A percentile compares a stretch with the other conserved stretches of the same genome.
phyloP scores from a whole-genome alignment of 2,329 filamentous ascomycete species.

The Incumbomyces lentus region DNA sequence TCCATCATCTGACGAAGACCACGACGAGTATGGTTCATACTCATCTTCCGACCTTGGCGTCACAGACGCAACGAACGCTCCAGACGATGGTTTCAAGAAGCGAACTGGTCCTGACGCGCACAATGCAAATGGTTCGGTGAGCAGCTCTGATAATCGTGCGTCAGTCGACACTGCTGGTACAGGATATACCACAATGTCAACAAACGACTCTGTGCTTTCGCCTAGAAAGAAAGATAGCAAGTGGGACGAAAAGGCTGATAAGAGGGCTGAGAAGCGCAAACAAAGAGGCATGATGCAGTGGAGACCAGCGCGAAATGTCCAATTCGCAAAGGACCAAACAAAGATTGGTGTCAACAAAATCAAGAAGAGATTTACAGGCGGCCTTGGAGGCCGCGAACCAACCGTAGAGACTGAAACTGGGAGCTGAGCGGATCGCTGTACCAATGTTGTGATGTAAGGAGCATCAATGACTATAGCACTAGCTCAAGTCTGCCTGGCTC shows the following conservation, averaged over 20 bases:
- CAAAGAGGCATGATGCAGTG: slow-evolving; percentile 92
- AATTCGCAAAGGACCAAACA: slow-evolving; percentile 81
- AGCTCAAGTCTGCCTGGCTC: too few relatives aligned
- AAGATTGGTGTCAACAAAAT: slow-evolving; percentile 67
- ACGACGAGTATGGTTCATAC: slow-evolving; percentile 21
- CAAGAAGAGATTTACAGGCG: slow-evolving; percentile 61
- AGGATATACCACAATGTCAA: slow-evolving; percentile 17
- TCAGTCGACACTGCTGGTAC: slow-evolving; percentile 36
- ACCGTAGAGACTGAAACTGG: slow-evolving; percentile 68
- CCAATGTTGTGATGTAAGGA: too few relatives aligned
- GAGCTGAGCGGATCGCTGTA: not conserved
- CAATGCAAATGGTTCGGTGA: slow-evolving; percentile 21
- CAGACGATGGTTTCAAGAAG: slow-evolving; percentile 19
- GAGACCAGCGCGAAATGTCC: slow-evolving; percentile 74
- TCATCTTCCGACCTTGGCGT: slow-evolving; percentile 47
- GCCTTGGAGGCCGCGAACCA: slow-evolving; percentile 68
- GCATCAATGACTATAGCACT: too few relatives aligned
- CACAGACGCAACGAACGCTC: slow-evolving; percentile 40
- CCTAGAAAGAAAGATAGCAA: slow-evolving; percentile 16
- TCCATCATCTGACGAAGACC: slow-evolving; percentile 32
- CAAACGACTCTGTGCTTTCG: slow-evolving; percentile 11
- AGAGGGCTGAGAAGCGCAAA: slow-evolving; percentile 59
- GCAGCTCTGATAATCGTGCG: slow-evolving; percentile 20
- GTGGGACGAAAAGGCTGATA: slow-evolving; percentile 28
- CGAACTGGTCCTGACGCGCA: slow-evolving; percentile 23